A percentile compares a stretch with the other conserved stretches of the same genome.
These are phyloP conservation scores for Aspergillus fumigatus DNA, from an alignment of 2,329 filamentous ascomycete genomes.

Conservation along the genomic window DNA sequence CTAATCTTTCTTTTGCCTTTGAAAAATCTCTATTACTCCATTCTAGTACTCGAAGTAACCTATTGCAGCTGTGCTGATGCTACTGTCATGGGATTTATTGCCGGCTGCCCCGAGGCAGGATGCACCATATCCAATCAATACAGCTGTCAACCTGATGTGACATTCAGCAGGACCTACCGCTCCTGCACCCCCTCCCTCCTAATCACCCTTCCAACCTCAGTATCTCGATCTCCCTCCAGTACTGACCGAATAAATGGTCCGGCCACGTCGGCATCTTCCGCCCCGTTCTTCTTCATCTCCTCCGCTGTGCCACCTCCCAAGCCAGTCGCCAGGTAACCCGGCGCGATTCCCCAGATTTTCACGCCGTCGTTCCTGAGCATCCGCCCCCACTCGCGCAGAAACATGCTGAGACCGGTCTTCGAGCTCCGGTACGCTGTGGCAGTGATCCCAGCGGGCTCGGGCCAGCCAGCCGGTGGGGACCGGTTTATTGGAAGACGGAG, in stretches of 20 bases:
- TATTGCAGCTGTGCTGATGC: too few relatives aligned
- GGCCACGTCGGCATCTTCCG: slow-evolving; percentile 34
- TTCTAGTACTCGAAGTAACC: too few relatives aligned
- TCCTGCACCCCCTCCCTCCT: slow-evolving; percentile 13
- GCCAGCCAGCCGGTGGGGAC: slow-evolving; percentile 10
- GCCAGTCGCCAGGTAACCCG: slow-evolving; percentile 47
- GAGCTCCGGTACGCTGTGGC: slow-evolving; percentile 35
- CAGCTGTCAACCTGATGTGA: too few relatives aligned
- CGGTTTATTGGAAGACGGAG: slow-evolving; percentile 8
- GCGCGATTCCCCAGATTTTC: slow-evolving; percentile 47
- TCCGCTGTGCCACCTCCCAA: slow-evolving; percentile 34
- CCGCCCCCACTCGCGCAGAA: slow-evolving; percentile 45
- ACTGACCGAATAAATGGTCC: slow-evolving; percentile 39
- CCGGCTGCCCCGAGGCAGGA: too few relatives aligned
- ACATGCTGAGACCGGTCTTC: slow-evolving; percentile 48
- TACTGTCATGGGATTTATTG: too few relatives aligned
- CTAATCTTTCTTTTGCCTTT: too few relatives aligned
- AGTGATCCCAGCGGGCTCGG: slow-evolving; percentile 9
- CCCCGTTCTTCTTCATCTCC: slow-evolving; percentile 15
- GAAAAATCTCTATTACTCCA: too few relatives aligned
- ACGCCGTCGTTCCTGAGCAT: slow-evolving; percentile 47
- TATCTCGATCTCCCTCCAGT: slow-evolving; percentile 40
- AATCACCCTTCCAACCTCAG: slow-evolving; percentile 38
- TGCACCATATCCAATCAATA: background rate
- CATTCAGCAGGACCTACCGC: slow-evolving; percentile 2